Conservation (phyloP, 306 rosid genomes). For the cucumber (Cucumis sativus) region DNA sequence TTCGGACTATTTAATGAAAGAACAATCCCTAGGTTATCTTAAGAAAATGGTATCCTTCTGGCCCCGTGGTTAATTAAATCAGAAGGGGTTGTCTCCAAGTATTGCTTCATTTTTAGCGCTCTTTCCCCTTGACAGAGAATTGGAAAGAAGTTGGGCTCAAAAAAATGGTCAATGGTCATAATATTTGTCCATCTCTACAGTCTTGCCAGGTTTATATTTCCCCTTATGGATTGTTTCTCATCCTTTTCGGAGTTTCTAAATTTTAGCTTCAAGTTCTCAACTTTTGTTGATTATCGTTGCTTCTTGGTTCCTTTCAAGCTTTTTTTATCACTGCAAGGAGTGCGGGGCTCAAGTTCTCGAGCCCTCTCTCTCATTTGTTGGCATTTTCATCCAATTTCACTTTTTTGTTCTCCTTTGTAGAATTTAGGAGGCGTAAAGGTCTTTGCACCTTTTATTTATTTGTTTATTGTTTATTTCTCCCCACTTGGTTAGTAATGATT, state of each 20-base stretch:
- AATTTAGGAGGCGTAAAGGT: neutral
- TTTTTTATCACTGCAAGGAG: too few species aligned
- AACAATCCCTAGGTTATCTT: neutral
- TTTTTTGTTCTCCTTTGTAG: neutral
- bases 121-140: neutral
- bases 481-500: neutral
- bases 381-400: neutral
- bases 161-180: neutral
- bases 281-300: neutral
- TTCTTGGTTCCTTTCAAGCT: neutral
- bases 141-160: neutral
- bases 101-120: neutral
- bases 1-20: neutral
- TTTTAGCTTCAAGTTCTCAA: neutral
- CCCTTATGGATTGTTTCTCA: neutral
- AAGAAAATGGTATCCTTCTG: neutral
- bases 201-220: neutral
- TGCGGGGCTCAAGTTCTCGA: neutral
- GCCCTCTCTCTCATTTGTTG: neutral
- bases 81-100: neutral
- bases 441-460: neutral
- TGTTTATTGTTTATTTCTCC: neutral
- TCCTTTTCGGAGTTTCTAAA: neutral
- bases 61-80: neutral
- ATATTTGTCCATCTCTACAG: neutral